phyloP scores from a whole-genome alignment of 768 basidiomycete species.

The Lentinula edodes region DNA sequence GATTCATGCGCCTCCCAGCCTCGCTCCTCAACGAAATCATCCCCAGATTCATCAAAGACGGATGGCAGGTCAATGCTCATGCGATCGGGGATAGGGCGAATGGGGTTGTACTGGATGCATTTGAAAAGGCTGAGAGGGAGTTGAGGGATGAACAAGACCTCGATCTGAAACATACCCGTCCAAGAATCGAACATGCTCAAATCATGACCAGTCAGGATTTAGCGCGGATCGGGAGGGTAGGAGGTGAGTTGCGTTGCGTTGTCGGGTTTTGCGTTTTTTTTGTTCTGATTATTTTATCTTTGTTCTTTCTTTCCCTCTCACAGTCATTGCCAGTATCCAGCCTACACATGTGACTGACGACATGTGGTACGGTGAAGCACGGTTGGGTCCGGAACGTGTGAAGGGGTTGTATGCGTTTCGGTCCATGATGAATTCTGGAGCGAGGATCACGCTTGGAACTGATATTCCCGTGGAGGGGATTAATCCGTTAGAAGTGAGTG shows the following conservation, averaged over 20 bases:
- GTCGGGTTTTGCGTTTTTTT: too few species aligned
- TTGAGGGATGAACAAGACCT: conserved; percentile 22
- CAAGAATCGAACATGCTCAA: conserved; percentile 89
- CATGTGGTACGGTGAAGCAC: conserved; percentile 86
- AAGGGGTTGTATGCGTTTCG: conserved; percentile 86
- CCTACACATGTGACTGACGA: conserved; percentile 85
- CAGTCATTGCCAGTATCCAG: conserved; percentile 88
- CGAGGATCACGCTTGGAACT: conserved; percentile 73
- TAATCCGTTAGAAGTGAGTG: conserved; percentile 29
- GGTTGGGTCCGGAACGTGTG: conserved; percentile 73
- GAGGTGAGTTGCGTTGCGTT: conserved; percentile 42
- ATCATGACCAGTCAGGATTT: conserved; percentile 74
- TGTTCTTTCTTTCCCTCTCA: not conserved
- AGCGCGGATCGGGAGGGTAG: conserved; percentile 67
- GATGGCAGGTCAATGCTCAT: conserved; percentile 91
- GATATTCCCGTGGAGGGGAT: conserved; percentile 88
- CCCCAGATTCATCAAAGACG: conserved; percentile 65
- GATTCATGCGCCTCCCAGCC: conserved; percentile 72
- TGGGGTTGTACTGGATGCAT: conserved; percentile 74
- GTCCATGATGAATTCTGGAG: conserved; percentile 59
- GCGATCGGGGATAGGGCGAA: conserved; percentile 89
- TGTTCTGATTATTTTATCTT: too few species aligned
- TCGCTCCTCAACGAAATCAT: conserved; percentile 58
- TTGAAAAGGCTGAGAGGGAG: conserved; percentile 56
- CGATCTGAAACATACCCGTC: conserved; percentile 59